Percentiles rank a stretch among this genome's conserved stretches.
phyloP scores from a whole-genome alignment of 2,329 filamentous ascomycete species.

The Orbilia brochopaga region DNA sequence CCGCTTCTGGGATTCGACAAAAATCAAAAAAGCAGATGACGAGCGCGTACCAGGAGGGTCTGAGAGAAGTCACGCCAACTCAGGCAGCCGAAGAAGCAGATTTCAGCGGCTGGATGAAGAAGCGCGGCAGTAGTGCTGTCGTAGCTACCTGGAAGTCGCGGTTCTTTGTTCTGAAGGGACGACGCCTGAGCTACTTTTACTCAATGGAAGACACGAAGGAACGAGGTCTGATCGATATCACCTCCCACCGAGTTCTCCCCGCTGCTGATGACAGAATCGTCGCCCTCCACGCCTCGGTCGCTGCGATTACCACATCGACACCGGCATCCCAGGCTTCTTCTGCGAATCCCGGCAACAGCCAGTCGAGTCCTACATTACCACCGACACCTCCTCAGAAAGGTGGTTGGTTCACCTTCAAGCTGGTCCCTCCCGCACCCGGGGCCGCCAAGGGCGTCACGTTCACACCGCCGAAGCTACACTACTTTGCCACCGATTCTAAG shows the following conservation, averaged over 20 bases:
- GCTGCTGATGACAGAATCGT: constrained; percentile 91
- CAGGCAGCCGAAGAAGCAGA: constrained; percentile 87
- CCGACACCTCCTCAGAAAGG: constrained; percentile 60
- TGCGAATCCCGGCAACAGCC: constrained; percentile 60
- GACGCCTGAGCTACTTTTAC: constrained; percentile 94
- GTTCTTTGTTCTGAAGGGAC: constrained; percentile 90
- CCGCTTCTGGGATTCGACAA: constrained; percentile 57
- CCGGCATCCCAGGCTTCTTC: constrained; percentile 65
- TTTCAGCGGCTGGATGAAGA: constrained; percentile 99
- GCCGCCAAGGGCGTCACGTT: constrained; percentile 92
- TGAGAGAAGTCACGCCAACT: constrained; percentile 78
- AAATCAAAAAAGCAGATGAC: constrained; percentile 87
- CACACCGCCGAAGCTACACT: constrained; percentile 95
- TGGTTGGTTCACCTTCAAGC: constrained; percentile 95
- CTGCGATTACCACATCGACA: constrained; percentile 73
- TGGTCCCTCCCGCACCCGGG: constrained; percentile 86
- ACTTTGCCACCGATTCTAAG: constrained; percentile 92
- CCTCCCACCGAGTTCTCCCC: constrained; percentile 92
- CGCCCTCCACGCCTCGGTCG: constrained; percentile 87
- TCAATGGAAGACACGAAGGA: constrained; percentile 90
- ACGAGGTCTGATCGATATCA: constrained; percentile 95
- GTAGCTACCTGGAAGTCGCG: constrained; percentile 98
- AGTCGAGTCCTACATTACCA: constrained; percentile 52
- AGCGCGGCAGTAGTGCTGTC: constrained; percentile 84
- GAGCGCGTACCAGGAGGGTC: constrained; percentile 86